These are phyloP conservation scores for Aspergillus fructus DNA, from an alignment of 2,329 filamentous ascomycete genomes.

Conservation along the genomic window DNA sequence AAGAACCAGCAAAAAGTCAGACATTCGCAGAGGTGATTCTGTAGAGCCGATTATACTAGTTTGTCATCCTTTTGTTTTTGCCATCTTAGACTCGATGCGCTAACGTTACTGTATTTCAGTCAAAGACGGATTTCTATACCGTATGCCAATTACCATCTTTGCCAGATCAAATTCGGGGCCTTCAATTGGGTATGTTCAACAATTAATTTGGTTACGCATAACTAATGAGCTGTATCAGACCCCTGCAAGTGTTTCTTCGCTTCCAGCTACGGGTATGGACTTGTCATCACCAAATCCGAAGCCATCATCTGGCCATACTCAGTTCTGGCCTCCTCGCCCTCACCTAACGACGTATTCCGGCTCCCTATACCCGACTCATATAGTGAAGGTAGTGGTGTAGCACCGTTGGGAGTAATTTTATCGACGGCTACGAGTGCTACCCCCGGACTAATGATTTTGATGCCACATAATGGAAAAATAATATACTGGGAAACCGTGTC, in stretches of 20 bases:
- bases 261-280: conserved; percentile 68
- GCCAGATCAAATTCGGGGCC: conserved; percentile 71
- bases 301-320: conserved; percentile 91
- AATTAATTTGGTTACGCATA: not conserved
- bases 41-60: conserved; percentile 41
- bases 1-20: conserved; percentile 38
- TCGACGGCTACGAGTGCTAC: conserved; percentile 76
- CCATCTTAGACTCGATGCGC: not conserved
- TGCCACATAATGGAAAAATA: conserved; percentile 79
- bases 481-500: conserved; percentile 96
- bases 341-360: conserved; percentile 64
- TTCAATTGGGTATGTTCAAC: conserved; percentile 59
- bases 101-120: conserved; percentile 50
- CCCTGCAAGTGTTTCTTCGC: conserved; percentile 66
- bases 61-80: conserved; percentile 5
- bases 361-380: conserved; percentile 76
- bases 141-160: conserved; percentile 82
- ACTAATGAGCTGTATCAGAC: conserved; percentile 44
- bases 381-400: conserved; percentile 64
- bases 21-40: conserved; percentile 29
- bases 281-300: conserved; percentile 76
- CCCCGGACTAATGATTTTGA: conserved; percentile 81
- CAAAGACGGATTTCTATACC: conserved; percentile 78
- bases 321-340: conserved; percentile 31
- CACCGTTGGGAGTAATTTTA: conserved; percentile 81